Evolutionary conservation across 2,329 filamentous ascomycete genomes (phyloP), one percentile per base, ranked within the genome.

Genomic region (Fusarium solani-melongenae): DNA sequence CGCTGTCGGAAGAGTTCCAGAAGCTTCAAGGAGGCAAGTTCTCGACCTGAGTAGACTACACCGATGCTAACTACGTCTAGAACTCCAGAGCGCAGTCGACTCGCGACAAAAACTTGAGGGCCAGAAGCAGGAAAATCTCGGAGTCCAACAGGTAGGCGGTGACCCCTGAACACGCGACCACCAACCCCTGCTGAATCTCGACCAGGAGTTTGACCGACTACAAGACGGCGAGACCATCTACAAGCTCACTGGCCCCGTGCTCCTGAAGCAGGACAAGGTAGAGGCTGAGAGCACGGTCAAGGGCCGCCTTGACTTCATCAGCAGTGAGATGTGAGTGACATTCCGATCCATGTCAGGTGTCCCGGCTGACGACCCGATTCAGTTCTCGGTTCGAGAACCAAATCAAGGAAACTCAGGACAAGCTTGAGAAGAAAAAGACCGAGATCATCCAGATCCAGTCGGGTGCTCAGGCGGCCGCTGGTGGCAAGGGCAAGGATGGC

Each of bases 221-320:
- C 90, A 92, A 77, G 92, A 95, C 39, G 93, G 92, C 76, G 93
- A 97, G 79, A 94, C 91, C 73, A 97, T 99, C 82, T 99, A 97
- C 90, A 99, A 98, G 84, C 90, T 98, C 46, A 91, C 98, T 55
- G 96, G 96, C 0, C 96, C 96, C 0, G 94, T 98, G 8, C 86
- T 99, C 39, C 84, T 99, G 79, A 98, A 98, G 87, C 96, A 99
- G 83, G 96, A 98, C 66, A 95, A 94, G 82, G 86, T 90, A 2
- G 96, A 99, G 82, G 96, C 96, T 0, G 91, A 95, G 74, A 93
- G 94, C 87, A 95, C 95, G 0, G 96, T 99, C 20, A 94, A 97
- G 77, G 94, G 94, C 22, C 91, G 96, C 27, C 83, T 99, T 59
- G 95, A 98, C 75, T 98, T 96, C 80, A 99, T 99, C 75, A 89